These are phyloP conservation scores for Xylaria nigripes DNA, from an alignment of 495 filamentous ascomycete species.

Conservation along the genomic window DNA sequence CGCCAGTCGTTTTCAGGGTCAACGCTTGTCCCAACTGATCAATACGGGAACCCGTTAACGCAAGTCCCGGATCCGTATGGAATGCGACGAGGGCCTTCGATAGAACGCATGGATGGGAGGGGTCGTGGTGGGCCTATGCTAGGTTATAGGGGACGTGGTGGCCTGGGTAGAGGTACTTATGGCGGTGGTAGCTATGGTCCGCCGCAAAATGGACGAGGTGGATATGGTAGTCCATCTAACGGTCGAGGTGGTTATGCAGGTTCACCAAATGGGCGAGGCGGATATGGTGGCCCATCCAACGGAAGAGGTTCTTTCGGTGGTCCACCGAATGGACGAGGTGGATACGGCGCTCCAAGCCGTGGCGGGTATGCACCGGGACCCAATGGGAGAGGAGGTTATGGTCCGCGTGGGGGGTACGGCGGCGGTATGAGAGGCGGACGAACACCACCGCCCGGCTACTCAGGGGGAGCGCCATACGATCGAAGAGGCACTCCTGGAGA, in stretches of 20 bases:
- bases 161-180: constrained; percentile 49
- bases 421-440: constrained; percentile 45
- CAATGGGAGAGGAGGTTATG: constrained; percentile 10
- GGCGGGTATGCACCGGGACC: constrained; percentile 31
- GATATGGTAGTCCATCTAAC: constrained; percentile 28
- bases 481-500: constrained; percentile 39
- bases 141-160: constrained; percentile 49
- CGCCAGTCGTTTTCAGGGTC: constrained; percentile 19
- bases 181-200: constrained; percentile 21
- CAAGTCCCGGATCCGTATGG: constrained; percentile 41
- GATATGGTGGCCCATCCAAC: constrained; percentile 33
- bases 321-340: constrained; percentile 13
- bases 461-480: constrained; percentile 36
- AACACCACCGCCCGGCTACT: constrained; percentile 48
- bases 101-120: constrained; percentile 50
- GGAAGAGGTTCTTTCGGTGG: constrained; percentile 35
- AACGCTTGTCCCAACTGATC: constrained; percentile 47
- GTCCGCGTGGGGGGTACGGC: constrained; percentile 51
- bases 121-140: constrained; percentile 44
- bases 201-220: constrained; percentile 33
- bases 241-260: constrained; percentile 19
- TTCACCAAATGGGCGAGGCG: constrained; percentile 32
- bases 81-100: constrained; percentile 52
- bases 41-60: constrained; percentile 56
- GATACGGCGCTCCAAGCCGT: too few relatives aligned